Percentiles rank a stretch among this genome's conserved stretches.
Conservation (phyloP, 257 asterid genomes). For the Penstemon newberryi region DNA sequence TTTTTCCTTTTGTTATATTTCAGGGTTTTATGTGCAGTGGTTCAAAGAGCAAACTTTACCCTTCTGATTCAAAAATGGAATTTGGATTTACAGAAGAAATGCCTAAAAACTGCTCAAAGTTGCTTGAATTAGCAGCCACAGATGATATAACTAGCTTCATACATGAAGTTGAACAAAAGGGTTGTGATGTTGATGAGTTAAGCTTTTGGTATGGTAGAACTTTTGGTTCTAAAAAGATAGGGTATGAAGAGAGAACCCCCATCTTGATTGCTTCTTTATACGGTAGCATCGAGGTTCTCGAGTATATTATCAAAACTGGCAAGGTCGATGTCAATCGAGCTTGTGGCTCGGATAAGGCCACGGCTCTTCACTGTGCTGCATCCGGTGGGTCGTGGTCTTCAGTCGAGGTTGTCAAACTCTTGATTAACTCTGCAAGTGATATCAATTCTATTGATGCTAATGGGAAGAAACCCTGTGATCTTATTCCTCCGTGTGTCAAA, state of each 20-base stretch:
- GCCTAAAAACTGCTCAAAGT: constrained; percentile 46
- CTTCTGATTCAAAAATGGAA: constrained; percentile 53
- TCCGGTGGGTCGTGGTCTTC: constrained; percentile 67
- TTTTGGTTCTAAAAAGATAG: constrained; percentile 71
- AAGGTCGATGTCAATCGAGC: constrained; percentile 68
- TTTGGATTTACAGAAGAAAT: constrained; percentile 30
- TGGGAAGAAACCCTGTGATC: constrained; percentile 65
- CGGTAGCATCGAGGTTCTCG: constrained; percentile 65
- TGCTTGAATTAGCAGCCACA: constrained; percentile 77
- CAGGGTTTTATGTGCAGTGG: constrained; percentile 55
- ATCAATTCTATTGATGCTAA: constrained; percentile 45
- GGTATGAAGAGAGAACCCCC: constrained; percentile 73
- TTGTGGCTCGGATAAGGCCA: constrained; percentile 72
- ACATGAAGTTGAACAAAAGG: constrained; percentile 55
- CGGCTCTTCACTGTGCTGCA: constrained; percentile 85
- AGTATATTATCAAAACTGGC: constrained; percentile 49
- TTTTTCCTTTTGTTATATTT: constrained; percentile 18
- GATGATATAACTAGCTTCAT: constrained; percentile 64
- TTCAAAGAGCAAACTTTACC: constrained; percentile 39
- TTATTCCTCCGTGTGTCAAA: constrained; percentile 50
- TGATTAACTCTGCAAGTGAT: constrained; percentile 57
- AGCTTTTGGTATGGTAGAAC: constrained; percentile 79
- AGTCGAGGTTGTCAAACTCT: constrained; percentile 49
- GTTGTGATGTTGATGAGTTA: constrained; percentile 52
- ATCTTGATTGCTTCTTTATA: constrained; percentile 70